Conservation (phyloP, 2,329 filamentous ascomycete genomes). For the Phialemonium atrogriseum region DNA sequence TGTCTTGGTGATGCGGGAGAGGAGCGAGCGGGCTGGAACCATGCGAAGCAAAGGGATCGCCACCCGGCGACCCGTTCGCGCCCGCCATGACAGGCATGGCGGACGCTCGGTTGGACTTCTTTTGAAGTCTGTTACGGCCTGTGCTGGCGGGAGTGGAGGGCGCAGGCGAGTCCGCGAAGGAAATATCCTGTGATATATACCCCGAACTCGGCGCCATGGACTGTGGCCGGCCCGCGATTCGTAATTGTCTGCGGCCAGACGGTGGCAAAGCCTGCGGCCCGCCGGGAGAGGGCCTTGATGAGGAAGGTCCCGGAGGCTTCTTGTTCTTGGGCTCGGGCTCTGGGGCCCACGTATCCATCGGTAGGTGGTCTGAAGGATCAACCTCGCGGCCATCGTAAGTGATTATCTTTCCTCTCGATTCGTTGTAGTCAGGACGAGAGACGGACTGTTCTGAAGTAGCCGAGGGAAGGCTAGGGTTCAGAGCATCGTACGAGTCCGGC, state of each 20-base stretch:
- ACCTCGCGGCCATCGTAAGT: constrained; percentile 68
- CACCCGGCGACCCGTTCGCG: constrained; percentile 23
- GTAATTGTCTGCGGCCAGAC: constrained; percentile 41
- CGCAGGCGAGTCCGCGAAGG: constrained; percentile 24
- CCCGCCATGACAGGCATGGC: constrained; percentile 25
- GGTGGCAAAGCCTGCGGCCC: constrained; percentile 45
- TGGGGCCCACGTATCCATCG: constrained; percentile 68
- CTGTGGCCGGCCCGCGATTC: constrained; percentile 40
- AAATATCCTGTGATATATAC: constrained; percentile 19
- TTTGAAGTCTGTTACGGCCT: constrained; percentile 55
- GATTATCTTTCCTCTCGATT: constrained; percentile 61
- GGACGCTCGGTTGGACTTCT: constrained; percentile 44
- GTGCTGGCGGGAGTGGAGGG: constrained; percentile 22
- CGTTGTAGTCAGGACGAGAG: constrained; percentile 33
- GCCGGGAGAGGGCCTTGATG: constrained; percentile 35
- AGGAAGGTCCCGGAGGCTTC: constrained; percentile 19
- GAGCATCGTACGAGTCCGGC: constrained; percentile 65
- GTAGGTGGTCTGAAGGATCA: constrained; percentile 73
- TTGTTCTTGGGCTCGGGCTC: constrained; percentile 60
- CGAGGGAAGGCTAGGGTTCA: constrained; percentile 52
- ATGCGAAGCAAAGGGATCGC: too few species aligned
- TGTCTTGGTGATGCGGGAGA: constrained; percentile 41
- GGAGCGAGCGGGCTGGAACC: constrained; percentile 43
- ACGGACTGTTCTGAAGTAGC: constrained; percentile 20
- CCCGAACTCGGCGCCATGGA: constrained; percentile 30